Evolutionary conservation across 1,284 basidiomycete species (phyloP).

Genomic region (Microbotryum intermedium): DNA sequence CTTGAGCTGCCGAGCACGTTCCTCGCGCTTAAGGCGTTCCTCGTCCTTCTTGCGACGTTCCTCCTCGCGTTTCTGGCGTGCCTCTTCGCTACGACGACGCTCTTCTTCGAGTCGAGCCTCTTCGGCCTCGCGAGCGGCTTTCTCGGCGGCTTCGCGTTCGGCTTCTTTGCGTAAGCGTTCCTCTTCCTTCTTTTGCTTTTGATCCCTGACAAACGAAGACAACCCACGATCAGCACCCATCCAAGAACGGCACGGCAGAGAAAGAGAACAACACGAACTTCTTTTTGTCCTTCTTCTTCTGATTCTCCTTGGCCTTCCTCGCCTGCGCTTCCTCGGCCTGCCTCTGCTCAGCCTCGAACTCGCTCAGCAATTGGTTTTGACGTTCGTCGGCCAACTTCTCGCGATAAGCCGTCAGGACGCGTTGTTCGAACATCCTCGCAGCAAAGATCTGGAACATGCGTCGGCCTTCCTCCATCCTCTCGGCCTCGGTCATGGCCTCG

Average conservation of each 20-base stretch:
- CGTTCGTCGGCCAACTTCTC: slow-evolving; percentile 76
- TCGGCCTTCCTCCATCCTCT: slow-evolving; percentile 97
- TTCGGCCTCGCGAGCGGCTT: slow-evolving; percentile 58
- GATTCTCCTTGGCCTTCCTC: slow-evolving; percentile 90
- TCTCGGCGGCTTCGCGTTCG: slow-evolving; percentile 65
- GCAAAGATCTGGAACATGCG: slow-evolving; percentile 99
- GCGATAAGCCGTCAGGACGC: slow-evolving; percentile 84
- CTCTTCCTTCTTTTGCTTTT: slow-evolving; percentile 86
- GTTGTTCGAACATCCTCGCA: slow-evolving; percentile 98
- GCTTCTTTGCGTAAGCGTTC: slow-evolving; percentile 70
- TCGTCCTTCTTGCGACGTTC: slow-evolving; percentile 63
- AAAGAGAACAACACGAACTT: slow-evolving; percentile 47
- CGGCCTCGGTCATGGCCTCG: slow-evolving; percentile 47
- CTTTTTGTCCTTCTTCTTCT: slow-evolving; percentile 99
- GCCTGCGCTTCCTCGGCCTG: slow-evolving; percentile 71
- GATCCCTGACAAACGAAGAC: slow-evolving; percentile 51
- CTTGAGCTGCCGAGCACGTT: slow-evolving; percentile 58
- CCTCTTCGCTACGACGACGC: slow-evolving; percentile 51
- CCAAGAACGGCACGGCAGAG: not conserved
- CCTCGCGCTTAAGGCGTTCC: slow-evolving; percentile 44
- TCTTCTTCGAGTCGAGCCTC: slow-evolving; percentile 41
- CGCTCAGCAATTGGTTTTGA: slow-evolving; percentile 73
- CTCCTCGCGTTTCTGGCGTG: slow-evolving; percentile 61
- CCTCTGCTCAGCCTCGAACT: slow-evolving; percentile 82
- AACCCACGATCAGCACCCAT: slow-evolving; percentile 1